A percentile compares a stretch with the other conserved stretches of the same genome.
Evolutionary conservation across 202 grass and related monocot species (phyloP).

Genomic region (Setaria italica): DNA sequence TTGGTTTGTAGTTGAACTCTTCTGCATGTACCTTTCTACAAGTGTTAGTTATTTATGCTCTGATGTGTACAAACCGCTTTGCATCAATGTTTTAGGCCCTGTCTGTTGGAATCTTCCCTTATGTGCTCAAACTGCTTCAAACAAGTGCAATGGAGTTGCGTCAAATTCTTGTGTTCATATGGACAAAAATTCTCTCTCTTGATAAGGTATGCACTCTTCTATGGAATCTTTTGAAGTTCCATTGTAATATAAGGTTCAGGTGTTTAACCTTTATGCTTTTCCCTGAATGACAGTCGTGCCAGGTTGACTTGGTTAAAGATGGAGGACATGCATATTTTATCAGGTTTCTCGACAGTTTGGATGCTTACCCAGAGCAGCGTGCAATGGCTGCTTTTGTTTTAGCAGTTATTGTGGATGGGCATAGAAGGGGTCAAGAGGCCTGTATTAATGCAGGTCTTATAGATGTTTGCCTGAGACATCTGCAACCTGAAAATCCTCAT

Average conservation of each 20-base stretch:
- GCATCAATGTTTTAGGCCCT: conserved; percentile 70
- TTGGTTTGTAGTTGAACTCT: conserved; percentile 60
- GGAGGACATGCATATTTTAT: conserved; percentile 94
- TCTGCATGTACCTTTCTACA: conserved; percentile 3
- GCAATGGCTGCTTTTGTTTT: conserved; percentile 98
- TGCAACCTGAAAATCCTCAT: conserved; percentile 70
- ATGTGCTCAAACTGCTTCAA: conserved; percentile 95
- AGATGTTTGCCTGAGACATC: conserved; percentile 85
- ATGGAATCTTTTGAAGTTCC: neutral
- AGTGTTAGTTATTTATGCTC: conserved; percentile 19
- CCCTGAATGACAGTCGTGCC: conserved; percentile 80
- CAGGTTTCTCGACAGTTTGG: conserved; percentile 90
- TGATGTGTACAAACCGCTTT: neutral
- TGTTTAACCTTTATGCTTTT: conserved; percentile 23
- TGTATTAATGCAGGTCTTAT: conserved; percentile 79
- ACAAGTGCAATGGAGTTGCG: conserved; percentile 88
- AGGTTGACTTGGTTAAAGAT: conserved; percentile 98
- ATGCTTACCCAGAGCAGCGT: conserved; percentile 95
- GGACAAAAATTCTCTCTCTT: conserved; percentile 99
- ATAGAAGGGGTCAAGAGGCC: conserved; percentile 87
- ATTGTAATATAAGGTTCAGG: conserved; percentile 27
- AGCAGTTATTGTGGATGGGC: conserved; percentile 93
- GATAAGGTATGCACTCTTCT: conserved; percentile 68
- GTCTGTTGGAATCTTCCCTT: conserved; percentile 97
- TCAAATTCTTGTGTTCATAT: conserved; percentile 99